Base-by-base conservation (phyloP, 129 eudicot genomes). In the Deinandra increscens region DNA sequence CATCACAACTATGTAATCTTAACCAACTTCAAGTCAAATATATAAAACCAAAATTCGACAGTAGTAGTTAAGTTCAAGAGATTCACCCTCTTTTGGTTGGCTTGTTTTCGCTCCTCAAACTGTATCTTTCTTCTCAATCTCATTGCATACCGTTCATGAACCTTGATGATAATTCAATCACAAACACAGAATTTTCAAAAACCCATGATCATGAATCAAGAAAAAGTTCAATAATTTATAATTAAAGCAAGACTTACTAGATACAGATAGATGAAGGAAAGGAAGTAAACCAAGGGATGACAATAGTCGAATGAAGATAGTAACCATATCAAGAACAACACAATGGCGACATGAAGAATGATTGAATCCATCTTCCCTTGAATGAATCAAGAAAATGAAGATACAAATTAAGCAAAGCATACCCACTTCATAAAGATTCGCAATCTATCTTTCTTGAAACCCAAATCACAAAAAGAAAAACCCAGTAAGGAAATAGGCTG, bases 71-170 rank as follows among this genome's bases (percentile, higher is more conserved):
- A 56, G 65, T 54, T 69, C 15, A 69, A 54, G 38, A 37, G 31
- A 61, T 19, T 61, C 65, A 50, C 95, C 90, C 90, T 78, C 82
- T 86, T 86, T 75, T 85, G 95, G 75, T 81, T 82, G 20, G 96
- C 80, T 31, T 85, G 80, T 64, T 85, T 83, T 69, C 84, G 78
- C 62, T 93, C 98, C 73, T 93, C 98, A 72, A 79, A 86, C 53
- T 89, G 88, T 15, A 89, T 71, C 71, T 79, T 89, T 77, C 78
- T 89, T 55, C 83, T 79, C 86, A 89, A 89, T 78, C 91, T 74
- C 87, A 83, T 76, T 9, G 79, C 82, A 78, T 83, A 93, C 26
- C 83, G 71, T 53, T 89, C 95, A 81, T 93, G 85, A 79, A 93
- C 89, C 98, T 93, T n/a, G n/a, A n/a, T n/a, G n/a, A n/a, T n/a